Conservation (phyloP, 148 eudicot species). For the Heliamphora exappendiculata region DNA sequence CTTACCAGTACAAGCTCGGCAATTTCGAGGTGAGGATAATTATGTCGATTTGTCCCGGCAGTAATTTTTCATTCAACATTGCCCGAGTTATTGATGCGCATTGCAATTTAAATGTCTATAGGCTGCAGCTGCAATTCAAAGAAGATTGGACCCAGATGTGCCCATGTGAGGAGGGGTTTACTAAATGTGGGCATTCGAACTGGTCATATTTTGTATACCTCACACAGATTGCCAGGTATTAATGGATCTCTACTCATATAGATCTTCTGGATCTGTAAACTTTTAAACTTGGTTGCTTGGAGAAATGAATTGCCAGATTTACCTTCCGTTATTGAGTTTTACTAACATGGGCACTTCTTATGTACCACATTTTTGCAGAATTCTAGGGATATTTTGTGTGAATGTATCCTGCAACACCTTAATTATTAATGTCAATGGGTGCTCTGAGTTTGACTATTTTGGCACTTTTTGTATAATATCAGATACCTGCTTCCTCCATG, state of each 20-base stretch:
- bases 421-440: neutral
- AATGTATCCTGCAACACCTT: neutral
- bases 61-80: neutral
- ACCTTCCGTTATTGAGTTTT: neutral
- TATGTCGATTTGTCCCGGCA: neutral
- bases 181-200: neutral
- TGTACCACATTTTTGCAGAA: neutral
- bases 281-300: neutral
- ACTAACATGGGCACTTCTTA: neutral
- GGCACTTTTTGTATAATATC: too few relatives aligned
- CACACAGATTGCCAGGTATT: neutral
- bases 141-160: conserved; percentile 77
- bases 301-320: neutral
- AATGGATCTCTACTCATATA: neutral
- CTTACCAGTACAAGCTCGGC: conserved; percentile 72
- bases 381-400: neutral
- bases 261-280: neutral
- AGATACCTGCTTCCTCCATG: too few relatives aligned
- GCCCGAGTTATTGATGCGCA: neutral
- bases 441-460: neutral
- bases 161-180: conserved; percentile 38
- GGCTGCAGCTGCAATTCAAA: conserved; percentile 96
- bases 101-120: conserved; percentile 14
- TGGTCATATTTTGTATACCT: neutral
- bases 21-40: conserved; percentile 57